Evolutionary conservation across 768 basidiomycete species (phyloP), one percentile per base, ranked within the genome.

Genomic region (Phanerodontia chrysosporium): DNA sequence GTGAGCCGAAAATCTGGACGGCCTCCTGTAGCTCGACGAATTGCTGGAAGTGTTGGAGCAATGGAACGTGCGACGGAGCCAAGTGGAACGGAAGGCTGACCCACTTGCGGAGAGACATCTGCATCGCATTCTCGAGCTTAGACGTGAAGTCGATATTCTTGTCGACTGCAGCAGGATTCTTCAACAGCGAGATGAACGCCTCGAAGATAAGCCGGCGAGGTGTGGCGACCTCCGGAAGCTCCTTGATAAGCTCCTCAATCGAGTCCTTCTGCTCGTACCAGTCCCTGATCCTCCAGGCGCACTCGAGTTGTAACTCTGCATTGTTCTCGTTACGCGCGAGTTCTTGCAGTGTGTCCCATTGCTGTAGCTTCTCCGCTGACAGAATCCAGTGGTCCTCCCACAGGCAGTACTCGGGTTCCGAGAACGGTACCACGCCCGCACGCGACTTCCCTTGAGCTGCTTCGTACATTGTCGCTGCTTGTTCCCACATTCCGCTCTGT

Each of bases 341-440:
- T 54, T 99, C 97, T 62, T 90, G 84, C 3, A 99, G 80, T 22
- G 90, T 83, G 59, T 99, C 97, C 97, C 97, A 99, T 62, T 97
- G 91, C 69, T 98, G 97, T 18, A 99, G 78, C 72, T 99, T 99
- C 75, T 96, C 92, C 0, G 94, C 89, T 1, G 95, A 83, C 8
- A 95, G 76, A 59, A 99, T 90, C 96, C 97, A 99, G 71, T 99
- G 97, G 70, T 99, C 97, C 67, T 99, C 97, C 97, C 97, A 99
- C 21, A 99, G 77, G 66, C 91, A 94, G 71, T 95, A 98, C 71
- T 99, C 97, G 1, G 89, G 80, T 71, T 99, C 97, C 13, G 90
- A 89, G 76, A 95, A 98, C 1, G 95, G 86, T 55, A 97, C 84
- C 6, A 82, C 76, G 4, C 93, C 92, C 3, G 83, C 78, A 48